These are phyloP conservation scores for Penicillium thymicola DNA, from an alignment of 2,329 filamentous ascomycete species.

Conservation along the genomic window DNA sequence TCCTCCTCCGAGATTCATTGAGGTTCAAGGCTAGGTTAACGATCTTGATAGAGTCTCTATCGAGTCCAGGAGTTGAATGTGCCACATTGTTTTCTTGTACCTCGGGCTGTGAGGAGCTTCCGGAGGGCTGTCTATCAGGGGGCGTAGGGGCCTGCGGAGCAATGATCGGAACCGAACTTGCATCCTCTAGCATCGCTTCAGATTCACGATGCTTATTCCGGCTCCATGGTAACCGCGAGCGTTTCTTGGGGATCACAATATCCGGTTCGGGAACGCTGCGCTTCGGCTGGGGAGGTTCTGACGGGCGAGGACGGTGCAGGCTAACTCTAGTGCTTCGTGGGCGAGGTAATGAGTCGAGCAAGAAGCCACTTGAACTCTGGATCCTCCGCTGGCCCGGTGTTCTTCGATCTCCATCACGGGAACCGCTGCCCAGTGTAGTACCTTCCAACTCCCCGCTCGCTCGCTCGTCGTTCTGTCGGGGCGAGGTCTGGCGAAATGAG, in stretches of 20 bases:
- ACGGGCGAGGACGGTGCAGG: constrained; percentile 23
- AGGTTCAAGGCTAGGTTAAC: constrained; percentile 88
- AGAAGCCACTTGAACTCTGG: constrained; percentile 41
- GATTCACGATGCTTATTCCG: constrained; percentile 33
- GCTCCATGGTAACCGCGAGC: constrained; percentile 34
- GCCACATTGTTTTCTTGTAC: constrained; percentile 5
- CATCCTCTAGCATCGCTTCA: constrained; percentile 26
- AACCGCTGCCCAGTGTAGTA: constrained; percentile 37
- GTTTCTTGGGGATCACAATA: constrained; percentile 35
- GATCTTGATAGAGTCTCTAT: constrained; percentile 81
- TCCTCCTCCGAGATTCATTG: constrained; percentile 69
- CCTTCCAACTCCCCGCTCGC: constrained; percentile 36
- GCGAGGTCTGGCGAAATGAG: constrained; percentile 14
- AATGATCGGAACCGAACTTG: constrained; percentile 6
- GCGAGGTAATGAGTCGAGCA: constrained; percentile 43
- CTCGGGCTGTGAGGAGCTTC: constrained; percentile 14
- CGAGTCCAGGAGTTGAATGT: constrained; percentile 43
- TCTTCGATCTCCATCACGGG: constrained; percentile 32
- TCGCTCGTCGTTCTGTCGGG: constrained; percentile 29
- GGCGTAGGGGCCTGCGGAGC: constrained; percentile 12
- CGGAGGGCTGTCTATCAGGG: constrained; percentile 11
- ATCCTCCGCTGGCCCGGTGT: constrained; percentile 24
- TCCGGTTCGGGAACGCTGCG: constrained; percentile 38
- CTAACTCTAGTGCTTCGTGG: constrained; percentile 26
- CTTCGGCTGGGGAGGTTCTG: constrained; percentile 37